Evolutionary conservation across 495 filamentous ascomycete genomes (phyloP), one percentile per base, ranked within the genome.

Genomic region (Trypethelium eluteriae): DNA sequence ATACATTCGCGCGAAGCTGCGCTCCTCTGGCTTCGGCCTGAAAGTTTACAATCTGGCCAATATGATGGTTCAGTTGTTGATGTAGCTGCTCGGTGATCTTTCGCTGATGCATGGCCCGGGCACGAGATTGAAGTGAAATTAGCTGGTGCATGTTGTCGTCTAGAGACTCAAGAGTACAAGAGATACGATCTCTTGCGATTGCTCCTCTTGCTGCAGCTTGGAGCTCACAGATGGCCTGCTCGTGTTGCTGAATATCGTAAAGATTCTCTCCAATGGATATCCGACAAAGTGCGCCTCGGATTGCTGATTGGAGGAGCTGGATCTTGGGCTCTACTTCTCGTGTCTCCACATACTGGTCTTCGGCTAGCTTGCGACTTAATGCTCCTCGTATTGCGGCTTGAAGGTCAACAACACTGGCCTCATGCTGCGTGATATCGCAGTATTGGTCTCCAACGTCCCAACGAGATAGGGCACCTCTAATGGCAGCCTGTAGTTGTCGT

Each of bases 251-350:
- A 10, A 59, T 36, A 36, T 59, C 53, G 14, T 35, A 59, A 14
- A 59, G 53, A 65, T 64, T 25, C 10, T 53, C 46, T 38, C 34
- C 57, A 68, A 61, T 64, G 32, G 57, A 16, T 39, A 39, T 59
- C 32, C 35, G 38, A 64, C 73, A 59, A 2, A 87, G 72, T 9
- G 82, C 81, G 50, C 74, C 74, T 32, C 74, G 69, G 3, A 72
- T 84, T 18, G 81, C 83, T 38, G 90, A 88, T 78, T 96, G 92
- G n/a, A 96, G 81, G 65, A 80, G 77, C 56, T 76, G 77, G 18
- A 93, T 77, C 64, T 81, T 67, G 1, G 66, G 69, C 75, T 78
- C 87, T 34, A 77, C 76, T 64, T 78, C 74, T 71, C 75, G 79
- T 2, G 78, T 78, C 61, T 80, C 75, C 47, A 82, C 77, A 53